Base-by-base conservation (phyloP, 164 flowering plant species). In the Saururus chinensis region DNA sequence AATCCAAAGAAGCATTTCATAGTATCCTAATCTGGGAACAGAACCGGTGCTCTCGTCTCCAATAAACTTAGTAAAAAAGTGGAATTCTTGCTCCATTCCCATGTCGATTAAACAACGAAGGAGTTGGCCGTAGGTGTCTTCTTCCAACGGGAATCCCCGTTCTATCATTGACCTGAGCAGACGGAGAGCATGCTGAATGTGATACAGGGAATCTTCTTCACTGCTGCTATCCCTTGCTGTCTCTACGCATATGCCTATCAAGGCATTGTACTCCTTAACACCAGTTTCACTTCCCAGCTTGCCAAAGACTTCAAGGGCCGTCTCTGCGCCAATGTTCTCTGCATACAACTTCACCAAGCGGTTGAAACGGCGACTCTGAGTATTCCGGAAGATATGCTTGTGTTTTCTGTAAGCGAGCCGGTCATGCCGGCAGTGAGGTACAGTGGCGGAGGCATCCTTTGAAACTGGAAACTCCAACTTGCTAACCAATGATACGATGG, bases 1-100 rank as follows among this genome's bases (percentile, higher is more conserved):
- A 60, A 85, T 69, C 78, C 82, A 84, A 12, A 93, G 76, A 63
- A 80, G 66, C 96, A 93, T 93, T 74, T 93, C 96, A 72, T 93
- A 93, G 70, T 93, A 90, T 59, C 85, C 89, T 56, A 90, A 66
- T 68, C 88, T 75, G 57, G 85, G 68, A 64, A 69, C 30, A 30
- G 72, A 69, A 67, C 56, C 45, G 20, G 79, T 65, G 75, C 74
- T 79, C 26, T 61, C 80, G n/a, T 74, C 82, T 62, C 71, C 72
- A 59, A 93, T 75, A 20, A 76, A 20, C 9, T 65, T 73, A 62
- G 56, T 61, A 60, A 88, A 81, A 54, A 72, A 72, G n/a, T 75
- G 67, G 67, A 93, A 90, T 57, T 88, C 97, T 40, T 84, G 73
- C 26, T 67, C 71, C 96, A 86, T 76, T 25, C 67, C 77, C 80